Evolutionary conservation across 169 alveolate genomes (phyloP).

Genomic region (Babesia ovis): DNA sequence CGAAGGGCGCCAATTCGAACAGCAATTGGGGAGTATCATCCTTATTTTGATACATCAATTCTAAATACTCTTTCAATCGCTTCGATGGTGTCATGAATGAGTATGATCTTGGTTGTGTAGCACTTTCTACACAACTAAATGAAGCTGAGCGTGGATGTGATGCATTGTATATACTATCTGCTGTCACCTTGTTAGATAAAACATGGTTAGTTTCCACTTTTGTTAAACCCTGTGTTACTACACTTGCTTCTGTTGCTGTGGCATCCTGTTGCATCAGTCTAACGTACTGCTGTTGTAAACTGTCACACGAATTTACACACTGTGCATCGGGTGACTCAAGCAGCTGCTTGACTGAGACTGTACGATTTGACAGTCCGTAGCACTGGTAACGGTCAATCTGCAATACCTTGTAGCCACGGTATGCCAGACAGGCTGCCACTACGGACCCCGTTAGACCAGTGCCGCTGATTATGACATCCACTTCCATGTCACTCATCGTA

Average conservation of each 20-base stretch:
- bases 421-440: conserved; percentile 40
- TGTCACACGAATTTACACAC: conserved; percentile 2
- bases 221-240: background rate
- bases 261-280: background rate
- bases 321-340: conserved; percentile 8
- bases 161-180: no score
- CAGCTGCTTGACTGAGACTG: conserved; percentile 34
- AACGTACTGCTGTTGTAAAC: conserved; percentile 3
- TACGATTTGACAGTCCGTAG: conserved; percentile 47
- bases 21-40: background rate
- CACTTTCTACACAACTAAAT: no score
- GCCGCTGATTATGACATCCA: conserved; percentile 59
- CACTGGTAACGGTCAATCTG: conserved; percentile 28
- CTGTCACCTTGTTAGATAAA: no score
- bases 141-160: no score
- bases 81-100: background rate
- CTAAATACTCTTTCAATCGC: conserved; percentile 2
- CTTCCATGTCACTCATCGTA: conserved; percentile 41
- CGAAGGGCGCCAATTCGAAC: conserved; percentile 21
- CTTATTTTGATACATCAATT: background rate
- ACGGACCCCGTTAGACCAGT: conserved; percentile 54
- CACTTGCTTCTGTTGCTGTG: background rate
- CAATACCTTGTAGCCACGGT: conserved; percentile 31
- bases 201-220: background rate
- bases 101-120: no score